Base-by-base conservation (phyloP, 2,329 filamentous ascomycete species). In the Phoma herbarum region DNA sequence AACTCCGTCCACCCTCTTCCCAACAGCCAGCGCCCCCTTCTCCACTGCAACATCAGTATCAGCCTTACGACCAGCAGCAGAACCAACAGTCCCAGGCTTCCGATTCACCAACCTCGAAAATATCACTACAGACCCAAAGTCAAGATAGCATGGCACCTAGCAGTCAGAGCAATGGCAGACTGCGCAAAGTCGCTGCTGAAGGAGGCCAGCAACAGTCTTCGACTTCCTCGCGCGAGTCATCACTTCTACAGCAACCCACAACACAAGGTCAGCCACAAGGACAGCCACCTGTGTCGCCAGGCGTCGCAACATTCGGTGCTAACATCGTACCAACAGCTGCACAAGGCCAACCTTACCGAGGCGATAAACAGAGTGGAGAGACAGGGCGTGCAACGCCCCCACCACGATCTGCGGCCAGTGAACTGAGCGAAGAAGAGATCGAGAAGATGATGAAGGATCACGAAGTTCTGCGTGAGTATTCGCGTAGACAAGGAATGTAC, bases 391-490 rank as follows among this genome's bases (percentile, higher is more conserved):
- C 73, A 43, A 83, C 81, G 35, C 81, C 81, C n/a, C 80, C 81
- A 54, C 80, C 80, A 37, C 76, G 78, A 47, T 59, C 73, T 20
- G 51, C 65, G 35, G 66, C 72, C 18, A 75, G 76, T 45, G 80
- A 82, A 20, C 78, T 82, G 78, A 75, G 77, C 5, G 80, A 82
- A 11, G 81, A 83, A 16, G 81, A 83, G 18, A 68, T 82, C 37
- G 72, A 72, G 28, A 77, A 81, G 63, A 67, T 84, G 64, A 66
- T 80, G 52, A 83, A 82, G 59, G 81, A 84, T 29, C 80, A 83
- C 62, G 82, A 82, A 47, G 78, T 82, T 57, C 68, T 83, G 60
- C 79, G 81, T 83, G 73, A 76, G 80, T 64, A 33, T 29, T 7
- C 14, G 9, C 9, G 4, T 6, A 2, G 3, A 29, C 8, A 33